phyloP scores from a whole-genome alignment of 257 asterid genomes.

The Mitragyna speciosa region DNA sequence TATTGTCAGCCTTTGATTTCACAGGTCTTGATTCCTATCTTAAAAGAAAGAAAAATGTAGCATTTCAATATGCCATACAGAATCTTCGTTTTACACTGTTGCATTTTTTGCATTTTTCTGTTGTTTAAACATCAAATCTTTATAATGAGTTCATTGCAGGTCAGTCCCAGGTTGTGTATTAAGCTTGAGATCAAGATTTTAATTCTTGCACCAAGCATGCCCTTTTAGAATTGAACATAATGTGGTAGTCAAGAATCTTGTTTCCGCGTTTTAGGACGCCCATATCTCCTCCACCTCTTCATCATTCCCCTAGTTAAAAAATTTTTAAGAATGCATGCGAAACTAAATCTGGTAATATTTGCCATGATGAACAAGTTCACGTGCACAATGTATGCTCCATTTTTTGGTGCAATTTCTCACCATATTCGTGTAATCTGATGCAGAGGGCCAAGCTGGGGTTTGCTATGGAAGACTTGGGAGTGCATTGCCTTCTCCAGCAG shows the following conservation, averaged over 20 bases:
- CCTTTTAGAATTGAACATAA: background rate
- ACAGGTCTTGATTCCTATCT: conserved; percentile 17
- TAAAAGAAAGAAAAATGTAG: background rate
- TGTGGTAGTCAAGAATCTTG: background rate
- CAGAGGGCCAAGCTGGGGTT: conserved; percentile 44
- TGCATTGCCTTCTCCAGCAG: conserved; percentile 25
- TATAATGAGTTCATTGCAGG: background rate
- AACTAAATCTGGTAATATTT: background rate
- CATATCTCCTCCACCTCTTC: too few species aligned
- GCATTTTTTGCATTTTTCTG: background rate
- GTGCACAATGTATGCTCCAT: too few species aligned
- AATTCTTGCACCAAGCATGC: background rate
- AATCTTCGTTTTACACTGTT: background rate
- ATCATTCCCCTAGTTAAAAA: too few species aligned
- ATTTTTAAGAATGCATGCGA: too few species aligned
- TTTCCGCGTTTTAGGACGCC: too few species aligned
- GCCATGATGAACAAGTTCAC: background rate
- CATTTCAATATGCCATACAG: background rate
- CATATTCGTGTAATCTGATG: background rate
- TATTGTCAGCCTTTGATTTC: conserved; percentile 13
- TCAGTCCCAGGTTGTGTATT: background rate
- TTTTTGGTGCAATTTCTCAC: background rate
- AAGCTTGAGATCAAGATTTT: background rate
- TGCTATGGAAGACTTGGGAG: conserved; percentile 33
- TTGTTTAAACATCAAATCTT: background rate